phyloP scores from a whole-genome alignment of 2,329 filamentous ascomycete genomes.

The Podosphaera fusca region DNA sequence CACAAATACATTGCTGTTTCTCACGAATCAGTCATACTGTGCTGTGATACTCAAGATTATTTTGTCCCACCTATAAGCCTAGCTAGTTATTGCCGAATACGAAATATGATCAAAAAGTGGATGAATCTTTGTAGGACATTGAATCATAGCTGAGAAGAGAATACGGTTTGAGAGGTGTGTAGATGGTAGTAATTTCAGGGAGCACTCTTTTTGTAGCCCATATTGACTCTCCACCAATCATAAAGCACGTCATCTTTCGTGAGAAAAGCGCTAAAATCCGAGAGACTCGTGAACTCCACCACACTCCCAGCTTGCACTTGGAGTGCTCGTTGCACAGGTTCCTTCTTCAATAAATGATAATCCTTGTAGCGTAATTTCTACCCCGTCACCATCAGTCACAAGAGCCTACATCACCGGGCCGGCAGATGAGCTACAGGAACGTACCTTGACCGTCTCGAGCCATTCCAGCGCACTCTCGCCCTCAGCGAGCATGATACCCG shows the following conservation, averaged over 20 bases:
- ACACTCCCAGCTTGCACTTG: slow-evolving; percentile 7
- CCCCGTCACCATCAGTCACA: not conserved
- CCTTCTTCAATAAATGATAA: slow-evolving; percentile 11
- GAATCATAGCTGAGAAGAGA: too few relatives aligned
- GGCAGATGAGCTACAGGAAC: not conserved
- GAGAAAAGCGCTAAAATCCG: slow-evolving; percentile 9
- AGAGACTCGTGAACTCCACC: slow-evolving; percentile 8
- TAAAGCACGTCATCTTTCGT: slow-evolving; percentile 7
- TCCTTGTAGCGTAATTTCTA: slow-evolving; percentile 15
- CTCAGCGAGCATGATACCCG: slow-evolving; percentile 62
- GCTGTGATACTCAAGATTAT: too few relatives aligned
- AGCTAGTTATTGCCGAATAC: too few relatives aligned
- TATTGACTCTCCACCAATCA: slow-evolving; percentile 12
- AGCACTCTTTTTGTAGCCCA: slow-evolving; percentile 8
- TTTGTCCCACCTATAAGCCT: too few relatives aligned
- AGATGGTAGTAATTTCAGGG: too few relatives aligned
- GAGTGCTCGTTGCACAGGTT: slow-evolving; percentile 5
- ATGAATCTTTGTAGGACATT: too few relatives aligned
- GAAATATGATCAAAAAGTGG: too few relatives aligned
- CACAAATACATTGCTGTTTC: too few relatives aligned
- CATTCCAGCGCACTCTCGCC: slow-evolving; percentile 8
- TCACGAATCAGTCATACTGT: too few relatives aligned
- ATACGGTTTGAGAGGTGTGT: too few relatives aligned
- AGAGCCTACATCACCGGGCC: not conserved
- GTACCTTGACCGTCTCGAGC: slow-evolving; percentile 11